These are phyloP conservation scores for Emergomyces orientalis DNA, from an alignment of 2,329 filamentous ascomycete genomes.

Conservation along the genomic window DNA sequence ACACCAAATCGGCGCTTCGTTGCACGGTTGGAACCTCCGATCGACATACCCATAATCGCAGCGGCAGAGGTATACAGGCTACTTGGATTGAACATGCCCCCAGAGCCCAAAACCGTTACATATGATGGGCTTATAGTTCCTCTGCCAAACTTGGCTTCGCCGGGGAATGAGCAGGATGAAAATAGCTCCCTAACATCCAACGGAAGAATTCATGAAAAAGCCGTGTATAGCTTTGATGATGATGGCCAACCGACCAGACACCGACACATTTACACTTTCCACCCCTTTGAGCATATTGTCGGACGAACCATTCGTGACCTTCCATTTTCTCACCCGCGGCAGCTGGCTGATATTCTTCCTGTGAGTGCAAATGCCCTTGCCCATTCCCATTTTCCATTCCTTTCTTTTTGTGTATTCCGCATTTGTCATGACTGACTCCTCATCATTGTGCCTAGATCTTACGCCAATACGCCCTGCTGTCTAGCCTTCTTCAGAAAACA, in stretches of 20 bases:
- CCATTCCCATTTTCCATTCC: not conserved
- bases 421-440: not conserved
- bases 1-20: constrained; percentile 38
- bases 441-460: constrained; percentile 25
- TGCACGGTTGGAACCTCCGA: constrained; percentile 33
- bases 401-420: not conserved
- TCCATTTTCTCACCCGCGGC: constrained; percentile 38
- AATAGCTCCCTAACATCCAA: constrained; percentile 20
- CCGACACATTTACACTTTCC: constrained; percentile 36
- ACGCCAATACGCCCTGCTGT: constrained; percentile 37
- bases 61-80: constrained; percentile 35
- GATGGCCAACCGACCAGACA: constrained; percentile 24
- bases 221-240: constrained; percentile 26
- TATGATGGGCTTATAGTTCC: constrained; percentile 34
- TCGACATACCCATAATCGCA: constrained; percentile 35
- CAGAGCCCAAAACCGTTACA: constrained; percentile 31
- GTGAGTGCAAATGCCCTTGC: constrained; percentile 20
- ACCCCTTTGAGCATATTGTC: constrained; percentile 33
- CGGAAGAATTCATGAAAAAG: constrained; percentile 27
- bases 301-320: constrained; percentile 35
- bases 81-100: constrained; percentile 31
- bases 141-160: constrained; percentile 10
- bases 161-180: constrained; percentile 19
- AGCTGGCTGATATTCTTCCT: constrained; percentile 37
- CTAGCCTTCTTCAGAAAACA: constrained; percentile 30